Evolutionary conservation across 2,329 filamentous ascomycete species (phyloP), one percentile per base, ranked within the genome.

Genomic region (Penicillium corylophilum): DNA sequence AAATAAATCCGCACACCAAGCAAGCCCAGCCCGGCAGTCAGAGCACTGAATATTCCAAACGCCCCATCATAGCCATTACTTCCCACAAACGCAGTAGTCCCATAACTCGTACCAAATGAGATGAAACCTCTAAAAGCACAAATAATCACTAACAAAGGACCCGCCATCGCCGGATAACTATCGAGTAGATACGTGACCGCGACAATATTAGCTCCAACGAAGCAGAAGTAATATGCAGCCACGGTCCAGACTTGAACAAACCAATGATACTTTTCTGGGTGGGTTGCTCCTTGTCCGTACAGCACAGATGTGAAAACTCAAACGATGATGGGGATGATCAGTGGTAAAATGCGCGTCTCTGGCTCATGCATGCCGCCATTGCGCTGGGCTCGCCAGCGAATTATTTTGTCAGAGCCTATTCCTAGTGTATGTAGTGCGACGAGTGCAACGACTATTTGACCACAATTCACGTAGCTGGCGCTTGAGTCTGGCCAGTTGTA

Each of bases 91-190:
- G 56, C 51, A 3, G 57, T 64, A 15, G 70, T 71, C 10, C 73
- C 71, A 56, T 74, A 75, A 46, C 68, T 73, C 1, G 55, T 61
- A 5, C 75, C 75, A 46, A 79, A 79, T 1, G 70, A 74, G 8
- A 79, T 72, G 38, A 79, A 71, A 0, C 75, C 76, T 2, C 76
- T 66, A 55, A 77, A 68, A 4, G 76, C 74, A 44, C 74, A 77
- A 26, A 79, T 74, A 31, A 79, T 70, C 3, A 79, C 71, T 18
- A 79, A 58, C 2, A 77, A 52, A 0, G 76, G 72, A 0, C 73
- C 73, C 4, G 74, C 70, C 2, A 72, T 66, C 2, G 68, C 66
- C 1, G 75, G 75, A 48, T 77, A 79, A 1, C 71, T 68, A 48
- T 79, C 76, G 2, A 79, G 68, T 4, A 75, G 57, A 51, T 75